phyloP scores from a whole-genome alignment of 768 basidiomycete genomes.

The Russula foetens region DNA sequence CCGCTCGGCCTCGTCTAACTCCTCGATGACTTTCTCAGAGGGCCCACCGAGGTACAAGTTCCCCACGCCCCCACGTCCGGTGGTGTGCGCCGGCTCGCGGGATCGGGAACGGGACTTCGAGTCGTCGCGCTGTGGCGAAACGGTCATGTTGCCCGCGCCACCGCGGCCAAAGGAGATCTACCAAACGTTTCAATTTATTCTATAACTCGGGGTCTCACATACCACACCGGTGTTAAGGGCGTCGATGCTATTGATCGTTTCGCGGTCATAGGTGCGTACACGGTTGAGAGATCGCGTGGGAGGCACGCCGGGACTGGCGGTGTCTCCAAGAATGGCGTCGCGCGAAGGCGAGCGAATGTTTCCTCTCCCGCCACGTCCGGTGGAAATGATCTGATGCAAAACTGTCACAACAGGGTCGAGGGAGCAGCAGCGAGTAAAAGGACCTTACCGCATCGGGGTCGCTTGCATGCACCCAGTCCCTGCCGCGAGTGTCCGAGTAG shows the following conservation, averaged over 20 bases:
- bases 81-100: slow-evolving; percentile 39
- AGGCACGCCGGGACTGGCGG: neutral
- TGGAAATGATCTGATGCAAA: slow-evolving; percentile 36
- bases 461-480: slow-evolving; percentile 38
- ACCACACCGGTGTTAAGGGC: neutral
- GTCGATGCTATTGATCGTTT: slow-evolving; percentile 21
- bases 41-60: slow-evolving; percentile 38
- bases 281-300: slow-evolving; percentile 7
- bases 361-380: slow-evolving; percentile 76
- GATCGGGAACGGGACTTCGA: slow-evolving; percentile 39
- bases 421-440: too few relatives aligned
- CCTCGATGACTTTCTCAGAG: slow-evolving; percentile 21
- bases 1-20: slow-evolving; percentile 31
- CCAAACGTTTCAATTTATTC: too few relatives aligned
- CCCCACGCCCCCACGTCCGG: slow-evolving; percentile 57
- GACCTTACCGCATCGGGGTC: slow-evolving; percentile 32
- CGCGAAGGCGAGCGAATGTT: slow-evolving; percentile 79
- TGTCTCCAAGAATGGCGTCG: slow-evolving; percentile 26
- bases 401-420: too few relatives aligned
- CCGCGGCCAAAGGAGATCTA: slow-evolving; percentile 54
- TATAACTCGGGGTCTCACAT: neutral
- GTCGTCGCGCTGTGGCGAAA: too few relatives aligned
- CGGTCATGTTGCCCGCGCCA: slow-evolving; percentile 52
- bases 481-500: slow-evolving; percentile 49
- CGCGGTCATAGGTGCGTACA: slow-evolving; percentile 24